Percentiles rank a stretch among this genome's conserved stretches.
phyloP scores from a whole-genome alignment of 2,329 filamentous ascomycete genomes.

The Penicillium decumbens region DNA sequence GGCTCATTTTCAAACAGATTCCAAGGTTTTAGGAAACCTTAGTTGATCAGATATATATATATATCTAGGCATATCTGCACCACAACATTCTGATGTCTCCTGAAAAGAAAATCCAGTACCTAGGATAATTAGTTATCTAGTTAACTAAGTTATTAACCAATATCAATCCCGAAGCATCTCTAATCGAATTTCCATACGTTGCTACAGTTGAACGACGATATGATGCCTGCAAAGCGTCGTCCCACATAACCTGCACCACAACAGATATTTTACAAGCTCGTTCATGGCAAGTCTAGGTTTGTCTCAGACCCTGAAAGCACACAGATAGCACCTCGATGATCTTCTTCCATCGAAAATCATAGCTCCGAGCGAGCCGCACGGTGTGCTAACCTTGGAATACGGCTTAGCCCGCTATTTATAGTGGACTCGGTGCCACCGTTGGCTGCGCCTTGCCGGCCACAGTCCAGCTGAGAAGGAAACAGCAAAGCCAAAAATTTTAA shows the following conservation, averaged over 20 bases:
- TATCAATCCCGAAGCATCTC: no score
- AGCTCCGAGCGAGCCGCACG: background rate
- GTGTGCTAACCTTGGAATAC: background rate
- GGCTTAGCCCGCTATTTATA: conserved; percentile 2
- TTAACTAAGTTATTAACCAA: no score
- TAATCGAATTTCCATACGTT: background rate
- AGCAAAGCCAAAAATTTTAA: background rate
- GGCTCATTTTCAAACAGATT: background rate
- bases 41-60: background rate
- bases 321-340: background rate
- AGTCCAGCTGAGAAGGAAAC: background rate
- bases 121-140: no score
- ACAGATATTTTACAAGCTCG: background rate
- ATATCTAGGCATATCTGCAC: background rate
- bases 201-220: background rate
- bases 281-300: background rate
- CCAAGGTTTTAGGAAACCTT: background rate
- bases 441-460: background rate
- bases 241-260: background rate
- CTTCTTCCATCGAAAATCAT: background rate
- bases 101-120: background rate
- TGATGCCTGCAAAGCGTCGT: background rate
- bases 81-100: background rate
- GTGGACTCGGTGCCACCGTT: background rate
- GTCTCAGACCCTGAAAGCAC: conserved; percentile 3